Evolutionary conservation across 225 moss, liverwort and hornwort species (phyloP), one percentile per base, ranked within the genome.

Genomic region (Pleurozium schreberi): DNA sequence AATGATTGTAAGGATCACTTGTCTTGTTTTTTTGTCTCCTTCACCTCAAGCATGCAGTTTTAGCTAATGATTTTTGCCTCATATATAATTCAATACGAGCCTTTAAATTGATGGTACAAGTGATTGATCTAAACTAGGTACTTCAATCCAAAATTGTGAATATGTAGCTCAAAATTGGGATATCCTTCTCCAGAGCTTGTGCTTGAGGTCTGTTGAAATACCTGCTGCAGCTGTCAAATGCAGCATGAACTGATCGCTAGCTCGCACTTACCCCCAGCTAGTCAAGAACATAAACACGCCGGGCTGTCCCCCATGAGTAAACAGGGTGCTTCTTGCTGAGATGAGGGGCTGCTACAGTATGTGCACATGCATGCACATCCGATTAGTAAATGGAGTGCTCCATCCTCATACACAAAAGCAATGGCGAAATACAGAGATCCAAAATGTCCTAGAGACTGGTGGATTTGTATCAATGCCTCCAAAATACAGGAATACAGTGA

Each of bases 331-430:
- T 96, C 98, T 94, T 90, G 96, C 96, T 96, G 98, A 93, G 94
- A 98, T 92, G 97, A 98, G 94, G 92, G 98, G 98, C 98, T 98
- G 96, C 98, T 97, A 98, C 98, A 98, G 95, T 98, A 93, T 96
- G 98, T 98, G 96, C 98, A 98, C 97, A 98, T 97, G 97, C 98
- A 98, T 97, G 98, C 98, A 98, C 96, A 98, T 98, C 92, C 93
- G 93, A 94, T 97, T 98, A 98, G 98, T 97, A 93, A 95, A 89
- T 93, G 95, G 93, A 91, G 91, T 94, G 92, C 89, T 85, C 89
- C 84, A 79, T 84, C 71, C 87, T 92, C 87, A 81, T 77, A 81
- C 80, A 89, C 90, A 91, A 92, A 79, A 91, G 80, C 76, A 91
- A 93, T 90, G 77, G 90, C 88, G 85, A 89, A 73, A 75, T 71